Evolutionary conservation across 345 rosid species (phyloP), one percentile per base, ranked within the genome.

Genomic region (Bretschneidera sinensis): DNA sequence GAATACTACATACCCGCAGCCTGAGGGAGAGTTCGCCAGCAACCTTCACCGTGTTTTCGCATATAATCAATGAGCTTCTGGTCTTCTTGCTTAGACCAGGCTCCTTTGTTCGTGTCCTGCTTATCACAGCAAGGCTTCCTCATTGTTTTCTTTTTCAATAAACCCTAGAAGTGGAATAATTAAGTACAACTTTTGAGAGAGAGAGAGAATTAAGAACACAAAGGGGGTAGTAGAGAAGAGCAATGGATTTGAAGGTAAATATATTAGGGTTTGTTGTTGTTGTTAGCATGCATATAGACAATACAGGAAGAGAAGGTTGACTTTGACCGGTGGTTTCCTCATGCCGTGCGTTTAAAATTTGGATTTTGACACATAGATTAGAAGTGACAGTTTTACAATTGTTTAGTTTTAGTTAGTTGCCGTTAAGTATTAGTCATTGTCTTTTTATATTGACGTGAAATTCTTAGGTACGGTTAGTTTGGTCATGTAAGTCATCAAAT

Each of bases 21-120:
- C 54, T 75, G 75, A 24, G 89, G 89, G 14, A 84, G 75, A 55
- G 81, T 71, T 1, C 82, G 76, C 86, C 89, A 84, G 65, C 86
- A 79, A 54, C 89, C 89, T 73, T 84, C 79, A 24, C 89, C 89
- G 43, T 84, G 81, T 62, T 71, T 79, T 0, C 69, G 79, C 57
- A 84, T 79, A 68, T 79, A 77, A 55, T 79, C 78, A 15, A 64
- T 73, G 67, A 84, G 89, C 72, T 77, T 84, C 63, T 79, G 79
- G 60, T 84, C 89, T 71, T 84, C 89, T 57, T 81, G 82, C 71
- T 75, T 77, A 15, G 86, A 76, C 89, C 89, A 84, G 4, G 86
- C 89, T 43, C 84, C 86, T 63, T 77, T 79, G 64, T 84, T 79
- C 0, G 56, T 84, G 63, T 75, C 84, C 65, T 81, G 78, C 62